Evolutionary conservation across 805 yeast species (phyloP).

Genomic region (Komagataella phaffii): DNA sequence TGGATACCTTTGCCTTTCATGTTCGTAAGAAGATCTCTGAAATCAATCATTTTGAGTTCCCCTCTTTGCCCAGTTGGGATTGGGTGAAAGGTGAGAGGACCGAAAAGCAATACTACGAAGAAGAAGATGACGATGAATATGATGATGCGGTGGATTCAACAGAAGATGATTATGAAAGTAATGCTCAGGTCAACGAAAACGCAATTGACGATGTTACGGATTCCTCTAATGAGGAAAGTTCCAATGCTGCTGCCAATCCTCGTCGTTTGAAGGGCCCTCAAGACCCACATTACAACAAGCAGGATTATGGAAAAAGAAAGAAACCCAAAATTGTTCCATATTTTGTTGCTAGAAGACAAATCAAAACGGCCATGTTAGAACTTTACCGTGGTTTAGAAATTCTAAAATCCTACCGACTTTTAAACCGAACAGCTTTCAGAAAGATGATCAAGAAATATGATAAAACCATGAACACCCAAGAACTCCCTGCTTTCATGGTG

Average conservation of each 20-base stretch:
- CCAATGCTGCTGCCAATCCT: neutral
- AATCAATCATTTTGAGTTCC: conserved; percentile 23
- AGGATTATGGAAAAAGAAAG: conserved; percentile 32
- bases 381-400: conserved; percentile 63
- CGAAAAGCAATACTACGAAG: conserved; percentile 21
- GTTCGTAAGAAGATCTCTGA: conserved; percentile 13
- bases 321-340: conserved; percentile 33
- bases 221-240: neutral
- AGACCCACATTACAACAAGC: conserved; percentile 19
- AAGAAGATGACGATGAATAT: conserved; percentile 11
- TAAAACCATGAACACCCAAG: conserved; percentile 40
- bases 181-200: neutral
- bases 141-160: neutral
- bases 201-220: neutral
- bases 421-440: conserved; percentile 81
- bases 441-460: conserved; percentile 87
- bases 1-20: conserved; percentile 8
- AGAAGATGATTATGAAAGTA: neutral
- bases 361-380: conserved; percentile 58
- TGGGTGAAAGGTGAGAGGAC: conserved; percentile 17
- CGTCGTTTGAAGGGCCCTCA: conserved; percentile 3
- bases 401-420: conserved; percentile 51
- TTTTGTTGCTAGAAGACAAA: conserved; percentile 48
- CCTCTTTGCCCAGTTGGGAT: conserved; percentile 24
- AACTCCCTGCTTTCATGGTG: conserved; percentile 36